Evolutionary conservation across 2,329 filamentous ascomycete genomes (phyloP), one percentile per base, ranked within the genome.

Genomic region (Cladophialophora psammophila): DNA sequence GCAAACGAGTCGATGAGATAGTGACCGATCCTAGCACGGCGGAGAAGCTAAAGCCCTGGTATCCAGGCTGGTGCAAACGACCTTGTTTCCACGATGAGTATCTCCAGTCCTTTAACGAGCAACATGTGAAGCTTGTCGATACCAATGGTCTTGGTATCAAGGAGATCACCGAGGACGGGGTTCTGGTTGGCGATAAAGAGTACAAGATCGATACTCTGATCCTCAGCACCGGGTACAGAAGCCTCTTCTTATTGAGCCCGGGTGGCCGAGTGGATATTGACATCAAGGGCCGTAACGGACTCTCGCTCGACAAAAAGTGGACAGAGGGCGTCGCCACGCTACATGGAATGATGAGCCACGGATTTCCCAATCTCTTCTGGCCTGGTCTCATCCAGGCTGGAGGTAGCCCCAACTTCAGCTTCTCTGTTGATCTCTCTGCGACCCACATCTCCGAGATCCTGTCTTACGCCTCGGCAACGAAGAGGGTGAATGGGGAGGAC

Each of bases 91-190:
- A 35, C 34, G 34, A 35, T 35, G 34, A 35, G 87, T 0, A 87
- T 71, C 81, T 90, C 0, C 73, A 79, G 2, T 71, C 83, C 0
- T 90, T 90, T 81, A 90, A 90, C 76, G 74, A 73, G 34, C 76
- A 80, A 0, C 84, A 88, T 71, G 87, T 90, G 2, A 80, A 80
- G 3, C 82, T 90, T 0, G 79, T 90, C 15, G 86, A 90, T 72
- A 89, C 86, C 0, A 76, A 85, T 32, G 85, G 84, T 3, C 79
- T 81, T 66, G 85, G 87, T 4, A 74, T 87, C 1, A 78, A 82
- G 3, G 65, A 75, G 2, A 74, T 84, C 4, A 87, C 83, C 0
- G 60, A 74, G 15, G 73, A 66, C 5, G 84, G 84, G 0, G 72
- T 89, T 3, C 76, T 86, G 0, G 81, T 80, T 3, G 79, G 78